phyloP scores from a whole-genome alignment of 2,329 filamentous ascomycete genomes.

The Verticillium albo-atrum region DNA sequence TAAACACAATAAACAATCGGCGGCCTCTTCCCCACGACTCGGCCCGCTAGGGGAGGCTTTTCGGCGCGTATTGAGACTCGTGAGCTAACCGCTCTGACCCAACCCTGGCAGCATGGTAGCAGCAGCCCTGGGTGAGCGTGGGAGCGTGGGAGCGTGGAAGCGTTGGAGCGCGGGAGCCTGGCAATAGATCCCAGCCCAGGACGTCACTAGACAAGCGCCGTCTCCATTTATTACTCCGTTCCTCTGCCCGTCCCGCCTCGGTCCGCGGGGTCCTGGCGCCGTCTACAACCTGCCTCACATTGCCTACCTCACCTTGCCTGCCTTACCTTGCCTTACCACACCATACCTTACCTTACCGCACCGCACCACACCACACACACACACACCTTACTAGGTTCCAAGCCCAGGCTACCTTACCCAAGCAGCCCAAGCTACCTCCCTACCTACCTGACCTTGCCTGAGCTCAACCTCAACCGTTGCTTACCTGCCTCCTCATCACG shows the following conservation, averaged over 20 bases:
- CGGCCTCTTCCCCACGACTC: not conserved
- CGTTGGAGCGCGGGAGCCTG: not conserved
- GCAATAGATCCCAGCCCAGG: not conserved
- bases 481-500: not conserved
- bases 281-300: not conserved
- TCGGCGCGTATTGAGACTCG: not conserved
- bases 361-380: not conserved
- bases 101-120: not conserved
- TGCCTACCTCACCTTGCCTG: too few species aligned
- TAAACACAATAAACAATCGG: not conserved
- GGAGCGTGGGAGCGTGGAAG: too few species aligned
- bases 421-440: not conserved
- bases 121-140: not conserved
- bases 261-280: not conserved
- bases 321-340: too few species aligned
- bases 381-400: not conserved
- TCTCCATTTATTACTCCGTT: constrained; percentile 1
- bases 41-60: not conserved
- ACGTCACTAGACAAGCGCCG: not conserved
- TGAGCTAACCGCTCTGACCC: not conserved
- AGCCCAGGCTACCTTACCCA: not conserved
- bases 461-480: not conserved
- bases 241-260: not conserved
- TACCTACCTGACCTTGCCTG: not conserved
- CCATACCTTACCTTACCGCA: not conserved